Evolutionary conservation across 768 basidiomycete species (phyloP).

Genomic region (Trametes maxima): DNA sequence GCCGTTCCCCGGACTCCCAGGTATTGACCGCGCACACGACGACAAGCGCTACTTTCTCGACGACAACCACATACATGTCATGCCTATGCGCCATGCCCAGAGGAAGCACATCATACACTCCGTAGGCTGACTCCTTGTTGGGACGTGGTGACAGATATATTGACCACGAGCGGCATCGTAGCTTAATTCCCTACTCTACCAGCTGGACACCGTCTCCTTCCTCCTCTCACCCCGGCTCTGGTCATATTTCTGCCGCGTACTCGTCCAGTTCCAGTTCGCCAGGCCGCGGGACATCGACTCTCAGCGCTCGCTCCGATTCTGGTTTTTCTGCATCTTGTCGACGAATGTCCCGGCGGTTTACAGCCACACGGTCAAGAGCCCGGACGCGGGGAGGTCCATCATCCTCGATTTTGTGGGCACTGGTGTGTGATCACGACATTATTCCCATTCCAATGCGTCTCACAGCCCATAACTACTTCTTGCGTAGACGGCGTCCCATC

Average conservation of each 20-base stretch:
- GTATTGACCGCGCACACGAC: conserved; percentile 13
- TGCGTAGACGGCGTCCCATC: conserved; percentile 53
- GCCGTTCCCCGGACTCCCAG: conserved; percentile 1
- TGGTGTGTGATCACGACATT: conserved; percentile 48
- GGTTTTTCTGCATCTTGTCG: conserved; percentile 57
- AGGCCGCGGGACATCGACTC: conserved; percentile 69
- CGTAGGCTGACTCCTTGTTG: conserved; percentile 19
- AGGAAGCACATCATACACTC: conserved; percentile 35
- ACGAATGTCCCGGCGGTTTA: conserved; percentile 64
- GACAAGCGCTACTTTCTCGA: background rate
- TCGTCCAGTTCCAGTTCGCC: conserved; percentile 65
- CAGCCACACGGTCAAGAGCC: conserved; percentile 56
- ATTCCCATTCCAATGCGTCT: background rate
- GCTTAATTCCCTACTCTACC: conserved; percentile 73
- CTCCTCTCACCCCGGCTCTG: conserved; percentile 71
- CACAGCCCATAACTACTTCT: background rate
- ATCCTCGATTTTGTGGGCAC: conserved; percentile 80
- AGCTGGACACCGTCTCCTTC: conserved; percentile 76
- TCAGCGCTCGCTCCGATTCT: conserved; percentile 67
- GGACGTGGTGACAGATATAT: background rate
- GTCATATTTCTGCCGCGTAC: conserved; percentile 53
- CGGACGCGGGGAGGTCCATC: conserved; percentile 60
- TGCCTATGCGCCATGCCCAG: conserved; percentile 36
- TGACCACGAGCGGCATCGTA: conserved; percentile 28
- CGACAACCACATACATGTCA: conserved; percentile 30